These are phyloP conservation scores for Solanum bulbocastanum DNA, from an alignment of 257 asterid genomes.

Conservation along the genomic window DNA sequence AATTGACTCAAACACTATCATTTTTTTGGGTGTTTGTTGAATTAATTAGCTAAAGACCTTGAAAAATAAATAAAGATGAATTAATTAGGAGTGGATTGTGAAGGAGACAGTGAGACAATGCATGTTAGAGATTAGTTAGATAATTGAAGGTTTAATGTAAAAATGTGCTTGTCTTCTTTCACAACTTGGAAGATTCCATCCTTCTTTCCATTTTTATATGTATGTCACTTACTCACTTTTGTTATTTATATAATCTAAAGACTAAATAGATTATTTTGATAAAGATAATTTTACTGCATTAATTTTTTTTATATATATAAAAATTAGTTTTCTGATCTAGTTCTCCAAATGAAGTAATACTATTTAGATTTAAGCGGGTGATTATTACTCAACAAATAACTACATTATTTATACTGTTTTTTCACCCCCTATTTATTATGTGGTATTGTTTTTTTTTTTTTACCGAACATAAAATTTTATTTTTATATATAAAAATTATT, in stretches of 20 bases:
- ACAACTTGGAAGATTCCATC: neutral
- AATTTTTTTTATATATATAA: too few relatives aligned
- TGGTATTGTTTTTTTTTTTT: too few relatives aligned
- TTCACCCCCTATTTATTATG: too few relatives aligned
- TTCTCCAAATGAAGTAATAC: too few relatives aligned
- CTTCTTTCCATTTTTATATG: neutral
- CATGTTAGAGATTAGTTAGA: constrained; percentile 1
- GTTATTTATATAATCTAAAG: neutral
- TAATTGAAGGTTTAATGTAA: neutral
- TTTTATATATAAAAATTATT: too few relatives aligned
- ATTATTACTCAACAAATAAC: too few relatives aligned
- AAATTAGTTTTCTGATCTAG: neutral
- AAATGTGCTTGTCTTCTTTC: constrained; percentile 3
- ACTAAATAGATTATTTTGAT: neutral
- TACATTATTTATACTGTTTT: too few relatives aligned
- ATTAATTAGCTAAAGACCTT: neutral
- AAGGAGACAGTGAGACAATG: constrained; percentile 1
- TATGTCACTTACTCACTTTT: neutral
- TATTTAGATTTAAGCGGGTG: neutral
- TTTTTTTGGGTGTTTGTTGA: neutral
- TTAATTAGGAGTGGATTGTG: neutral
- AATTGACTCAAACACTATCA: neutral
- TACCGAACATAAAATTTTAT: too few relatives aligned
- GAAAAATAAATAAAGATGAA: neutral
- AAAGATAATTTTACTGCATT: neutral